These are phyloP conservation scores for Tricholoma saponaceum DNA, from an alignment of 768 basidiomycete genomes.

Conservation along the genomic window DNA sequence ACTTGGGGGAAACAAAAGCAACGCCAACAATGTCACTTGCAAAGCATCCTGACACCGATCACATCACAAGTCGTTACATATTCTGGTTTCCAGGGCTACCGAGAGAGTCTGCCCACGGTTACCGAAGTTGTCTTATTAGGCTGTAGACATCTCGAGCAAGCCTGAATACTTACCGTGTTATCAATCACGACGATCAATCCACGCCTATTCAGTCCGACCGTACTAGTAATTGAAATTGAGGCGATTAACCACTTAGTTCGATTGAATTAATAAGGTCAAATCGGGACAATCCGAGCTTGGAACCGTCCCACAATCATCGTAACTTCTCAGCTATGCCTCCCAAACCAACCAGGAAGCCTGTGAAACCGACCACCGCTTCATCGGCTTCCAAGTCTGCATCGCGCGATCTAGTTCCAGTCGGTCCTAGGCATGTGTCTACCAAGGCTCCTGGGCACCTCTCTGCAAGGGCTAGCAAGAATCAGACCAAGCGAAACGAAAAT, in stretches of 20 bases:
- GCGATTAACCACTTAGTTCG: too few species aligned
- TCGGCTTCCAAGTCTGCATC: not conserved
- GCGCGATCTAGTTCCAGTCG: not conserved
- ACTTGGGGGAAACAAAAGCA: not conserved
- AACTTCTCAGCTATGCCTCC: not conserved
- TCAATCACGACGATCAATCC: too few species aligned
- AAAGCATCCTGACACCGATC: too few species aligned
- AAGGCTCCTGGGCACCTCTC: constrained; percentile 42
- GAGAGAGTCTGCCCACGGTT: too few species aligned
- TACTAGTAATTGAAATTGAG: too few species aligned
- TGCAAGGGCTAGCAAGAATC: constrained; percentile 21
- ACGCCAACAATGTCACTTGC: too few species aligned
- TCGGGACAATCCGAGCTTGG: not conserved
- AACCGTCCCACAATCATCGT: not conserved
- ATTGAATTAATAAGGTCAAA: not conserved
- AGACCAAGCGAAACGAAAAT: constrained; percentile 42
- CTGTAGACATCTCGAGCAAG: too few species aligned
- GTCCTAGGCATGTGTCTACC: constrained; percentile 3
- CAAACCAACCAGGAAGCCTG: not conserved
- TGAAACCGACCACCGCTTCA: not conserved
- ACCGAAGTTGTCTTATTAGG: too few species aligned
- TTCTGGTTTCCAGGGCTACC: not conserved
- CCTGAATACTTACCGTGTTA: too few species aligned
- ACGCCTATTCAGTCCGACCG: too few species aligned
- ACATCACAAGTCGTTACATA: too few species aligned